phyloP scores from a whole-genome alignment of 192 early-diverging fungal genomes.

The Piromyces sp. region DNA sequence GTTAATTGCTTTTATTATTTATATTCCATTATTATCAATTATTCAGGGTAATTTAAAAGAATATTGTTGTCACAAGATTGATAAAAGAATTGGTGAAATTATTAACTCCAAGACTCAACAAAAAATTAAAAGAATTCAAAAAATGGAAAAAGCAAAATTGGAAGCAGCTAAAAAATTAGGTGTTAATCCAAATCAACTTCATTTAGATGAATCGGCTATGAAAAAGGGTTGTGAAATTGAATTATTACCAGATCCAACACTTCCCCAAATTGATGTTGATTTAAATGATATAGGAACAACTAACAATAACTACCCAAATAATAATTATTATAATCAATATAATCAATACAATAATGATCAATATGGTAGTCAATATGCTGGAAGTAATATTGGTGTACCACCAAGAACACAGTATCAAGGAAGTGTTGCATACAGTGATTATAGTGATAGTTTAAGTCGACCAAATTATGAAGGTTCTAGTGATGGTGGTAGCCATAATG shows the following conservation, averaged over 20 bases:
- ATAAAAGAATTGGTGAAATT: constrained; percentile 29
- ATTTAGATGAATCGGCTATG: neutral
- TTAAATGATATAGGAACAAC: neutral
- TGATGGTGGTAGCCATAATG: neutral
- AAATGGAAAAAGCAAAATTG: neutral
- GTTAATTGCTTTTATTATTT: constrained; percentile 42
- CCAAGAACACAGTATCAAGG: neutral
- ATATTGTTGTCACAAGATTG: constrained; percentile 73
- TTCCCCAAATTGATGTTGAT: neutral
- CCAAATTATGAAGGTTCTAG: neutral
- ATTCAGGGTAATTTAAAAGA: constrained; percentile 79
- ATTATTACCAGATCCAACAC: neutral
- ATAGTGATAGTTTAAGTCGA: neutral
- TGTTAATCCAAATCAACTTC: neutral
- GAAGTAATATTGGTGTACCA: too few species aligned
- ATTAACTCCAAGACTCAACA: neutral
- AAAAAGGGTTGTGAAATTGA: neutral
- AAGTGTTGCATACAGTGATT: neutral
- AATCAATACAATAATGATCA: neutral
- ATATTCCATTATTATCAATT: constrained; percentile 57
- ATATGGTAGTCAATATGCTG: neutral
- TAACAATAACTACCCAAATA: neutral
- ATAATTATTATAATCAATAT: neutral
- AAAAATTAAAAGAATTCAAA: neutral
- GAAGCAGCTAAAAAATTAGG: neutral